phyloP scores from a whole-genome alignment of 1,139 yeast genomes.

The Pichia terricola region DNA sequence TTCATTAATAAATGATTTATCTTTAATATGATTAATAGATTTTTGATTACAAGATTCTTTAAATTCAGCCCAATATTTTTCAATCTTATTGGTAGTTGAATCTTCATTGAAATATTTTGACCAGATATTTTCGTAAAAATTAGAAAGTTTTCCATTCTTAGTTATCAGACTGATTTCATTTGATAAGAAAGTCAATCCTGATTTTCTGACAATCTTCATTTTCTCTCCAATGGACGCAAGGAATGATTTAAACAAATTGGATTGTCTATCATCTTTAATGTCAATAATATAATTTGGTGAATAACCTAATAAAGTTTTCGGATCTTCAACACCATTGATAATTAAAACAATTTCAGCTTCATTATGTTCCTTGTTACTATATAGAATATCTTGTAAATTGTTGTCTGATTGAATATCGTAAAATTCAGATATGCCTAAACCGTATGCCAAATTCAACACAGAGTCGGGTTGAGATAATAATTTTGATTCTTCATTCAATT shows the following conservation, averaged over 20 bases:
- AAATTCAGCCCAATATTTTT: slow-evolving; percentile 30
- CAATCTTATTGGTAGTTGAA: slow-evolving; percentile 26
- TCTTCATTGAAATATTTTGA: slow-evolving; percentile 26
- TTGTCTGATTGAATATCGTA: slow-evolving; percentile 27
- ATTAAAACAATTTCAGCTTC: slow-evolving; percentile 26
- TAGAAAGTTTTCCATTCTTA: slow-evolving; percentile 7
- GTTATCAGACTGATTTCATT: slow-evolving; percentile 29
- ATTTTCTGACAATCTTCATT: slow-evolving; percentile 10
- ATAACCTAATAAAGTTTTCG: slow-evolving; percentile 7
- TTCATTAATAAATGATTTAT: slow-evolving; percentile 38
- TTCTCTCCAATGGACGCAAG: slow-evolving; percentile 18
- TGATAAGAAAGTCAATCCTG: slow-evolving; percentile 24
- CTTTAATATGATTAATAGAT: slow-evolving; percentile 30
- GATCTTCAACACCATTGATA: slow-evolving; percentile 33
- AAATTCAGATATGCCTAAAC: slow-evolving; percentile 30
- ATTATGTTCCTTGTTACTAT: slow-evolving; percentile 14
- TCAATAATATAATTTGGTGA: slow-evolving; percentile 9
- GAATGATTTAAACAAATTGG: slow-evolving; percentile 14
- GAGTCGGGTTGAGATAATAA: slow-evolving; percentile 20
- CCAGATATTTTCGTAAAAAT: slow-evolving; percentile 19
- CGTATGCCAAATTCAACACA: slow-evolving; percentile 33
- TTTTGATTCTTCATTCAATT: slow-evolving; percentile 3
- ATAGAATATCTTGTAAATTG: slow-evolving; percentile 13
- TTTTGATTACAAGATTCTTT: slow-evolving; percentile 16
- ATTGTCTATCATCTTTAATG: slow-evolving; percentile 16